These are phyloP conservation scores for Pneumocystis oryctolagi DNA, from an alignment of 1,139 yeast species.

Conservation along the genomic window DNA sequence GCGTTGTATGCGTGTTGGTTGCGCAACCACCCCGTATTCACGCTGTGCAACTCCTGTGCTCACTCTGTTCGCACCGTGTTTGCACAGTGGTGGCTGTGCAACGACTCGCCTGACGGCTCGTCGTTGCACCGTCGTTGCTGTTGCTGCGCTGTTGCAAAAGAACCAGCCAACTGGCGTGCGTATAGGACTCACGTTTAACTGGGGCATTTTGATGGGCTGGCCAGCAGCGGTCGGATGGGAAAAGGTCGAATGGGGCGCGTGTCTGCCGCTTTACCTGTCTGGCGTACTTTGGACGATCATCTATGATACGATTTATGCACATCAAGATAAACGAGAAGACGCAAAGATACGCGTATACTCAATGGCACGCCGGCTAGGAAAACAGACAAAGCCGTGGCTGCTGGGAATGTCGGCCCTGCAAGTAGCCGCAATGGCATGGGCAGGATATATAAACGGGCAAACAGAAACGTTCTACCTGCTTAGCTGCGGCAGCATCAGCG, in stretches of 20 bases:
- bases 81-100: too few relatives aligned
- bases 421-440: conserved; percentile 43
- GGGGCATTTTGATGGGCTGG: conserved; percentile 91
- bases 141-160: too few relatives aligned
- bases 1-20: not conserved
- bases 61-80: too few relatives aligned
- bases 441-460: conserved; percentile 69
- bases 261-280: conserved; percentile 62
- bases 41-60: too few relatives aligned
- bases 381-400: conserved; percentile 53
- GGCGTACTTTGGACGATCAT: conserved; percentile 87
- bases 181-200: conserved; percentile 61
- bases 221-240: conserved; percentile 85
- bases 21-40: too few relatives aligned
- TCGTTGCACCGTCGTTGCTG: too few relatives aligned
- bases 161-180: not conserved
- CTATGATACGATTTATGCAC: conserved; percentile 93
- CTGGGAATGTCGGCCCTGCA: conserved; percentile 53
- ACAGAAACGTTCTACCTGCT: conserved; percentile 68
- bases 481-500: conserved; percentile 17
- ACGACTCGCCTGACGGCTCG: too few relatives aligned
- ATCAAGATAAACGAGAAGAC: conserved; percentile 87
- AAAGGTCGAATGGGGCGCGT: conserved; percentile 41
- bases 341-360: conserved; percentile 81
- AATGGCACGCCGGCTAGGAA: conserved; percentile 89